These are phyloP conservation scores for Glycine soja DNA, from an alignment of 306 rosid genomes.

Conservation along the genomic window DNA sequence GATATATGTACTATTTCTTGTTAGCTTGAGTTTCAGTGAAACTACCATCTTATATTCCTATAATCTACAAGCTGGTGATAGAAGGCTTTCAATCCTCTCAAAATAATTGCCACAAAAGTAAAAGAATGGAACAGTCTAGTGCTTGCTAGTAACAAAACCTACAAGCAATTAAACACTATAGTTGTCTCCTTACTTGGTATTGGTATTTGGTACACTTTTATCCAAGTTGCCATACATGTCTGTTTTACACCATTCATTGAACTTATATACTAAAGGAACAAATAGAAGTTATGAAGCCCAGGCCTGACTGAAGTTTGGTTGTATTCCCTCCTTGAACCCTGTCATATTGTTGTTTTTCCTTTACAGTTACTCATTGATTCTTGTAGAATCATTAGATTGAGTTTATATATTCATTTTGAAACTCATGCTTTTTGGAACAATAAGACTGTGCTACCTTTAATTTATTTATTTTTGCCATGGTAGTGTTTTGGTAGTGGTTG, in stretches of 20 bases:
- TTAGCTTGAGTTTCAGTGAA: constrained; percentile 1
- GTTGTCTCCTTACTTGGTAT: constrained; percentile 18
- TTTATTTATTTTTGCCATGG: constrained; percentile 12
- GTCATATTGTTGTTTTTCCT: background rate
- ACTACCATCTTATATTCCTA: constrained; percentile 21
- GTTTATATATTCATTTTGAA: background rate
- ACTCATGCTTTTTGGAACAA: background rate
- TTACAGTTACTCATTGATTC: constrained; percentile 6
- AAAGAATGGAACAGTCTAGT: background rate
- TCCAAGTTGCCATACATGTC: constrained; percentile 14
- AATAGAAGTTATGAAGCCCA: constrained; percentile 16
- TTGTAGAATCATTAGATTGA: background rate
- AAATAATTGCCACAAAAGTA: background rate
- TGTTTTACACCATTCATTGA: background rate
- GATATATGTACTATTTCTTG: constrained; percentile 2
- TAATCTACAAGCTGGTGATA: constrained; percentile 14
- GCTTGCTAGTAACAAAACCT: background rate
- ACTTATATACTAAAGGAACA: background rate
- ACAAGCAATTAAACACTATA: background rate
- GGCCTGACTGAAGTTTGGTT: constrained; percentile 14
- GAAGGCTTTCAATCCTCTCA: background rate
- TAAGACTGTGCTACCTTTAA: constrained; percentile 24
- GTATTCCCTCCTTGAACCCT: constrained; percentile 1
- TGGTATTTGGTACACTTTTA: background rate
- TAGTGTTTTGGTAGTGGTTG: constrained; percentile 27